These are phyloP conservation scores for Zygosaccharomyces pseudobailii DNA, from an alignment of 1,139 yeast species.

Conservation along the genomic window DNA sequence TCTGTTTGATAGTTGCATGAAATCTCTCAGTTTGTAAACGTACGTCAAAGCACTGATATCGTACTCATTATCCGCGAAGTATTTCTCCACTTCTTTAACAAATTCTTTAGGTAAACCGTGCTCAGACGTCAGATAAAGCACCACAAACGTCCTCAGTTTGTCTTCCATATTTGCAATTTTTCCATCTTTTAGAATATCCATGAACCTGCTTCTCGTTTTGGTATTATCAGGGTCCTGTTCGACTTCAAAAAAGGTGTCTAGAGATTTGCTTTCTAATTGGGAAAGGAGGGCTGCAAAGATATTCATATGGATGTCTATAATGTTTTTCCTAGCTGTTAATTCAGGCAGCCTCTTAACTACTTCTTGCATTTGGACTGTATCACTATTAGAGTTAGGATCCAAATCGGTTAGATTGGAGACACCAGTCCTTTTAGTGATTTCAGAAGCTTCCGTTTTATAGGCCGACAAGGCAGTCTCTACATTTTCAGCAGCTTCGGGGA, in stretches of 20 bases:
- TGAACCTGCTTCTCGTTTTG: constrained; percentile 54
- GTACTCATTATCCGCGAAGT: constrained; percentile 53
- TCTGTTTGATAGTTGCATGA: constrained; percentile 46
- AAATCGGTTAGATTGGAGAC: constrained; percentile 64
- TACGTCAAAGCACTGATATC: constrained; percentile 65
- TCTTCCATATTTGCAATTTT: constrained; percentile 54
- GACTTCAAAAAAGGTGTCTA: constrained; percentile 88
- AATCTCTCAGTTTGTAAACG: constrained; percentile 75
- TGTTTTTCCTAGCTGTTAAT: constrained; percentile 78
- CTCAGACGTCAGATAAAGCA: constrained; percentile 48
- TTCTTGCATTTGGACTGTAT: constrained; percentile 74
- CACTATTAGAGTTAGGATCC: constrained; percentile 57
- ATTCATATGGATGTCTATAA: constrained; percentile 96
- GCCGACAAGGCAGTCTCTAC: constrained; percentile 77
- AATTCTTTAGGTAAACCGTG: constrained; percentile 60
- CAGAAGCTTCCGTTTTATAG: constrained; percentile 84
- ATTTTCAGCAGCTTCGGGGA: constrained; percentile 96
- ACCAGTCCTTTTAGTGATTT: constrained; percentile 76
- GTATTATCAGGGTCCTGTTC: constrained; percentile 73
- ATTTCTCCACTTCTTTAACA: constrained; percentile 58
- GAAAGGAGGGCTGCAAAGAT: constrained; percentile 79
- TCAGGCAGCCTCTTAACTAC: constrained; percentile 93
- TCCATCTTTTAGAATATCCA: constrained; percentile 48
- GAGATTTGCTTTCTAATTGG: constrained; percentile 75
- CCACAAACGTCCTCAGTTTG: constrained; percentile 82